A percentile compares a stretch with the other conserved stretches of the same genome.
These are phyloP conservation scores for Marchantia polymorpha DNA, from an alignment of 225 moss, liverwort and hornwort species.

Conservation along the genomic window DNA sequence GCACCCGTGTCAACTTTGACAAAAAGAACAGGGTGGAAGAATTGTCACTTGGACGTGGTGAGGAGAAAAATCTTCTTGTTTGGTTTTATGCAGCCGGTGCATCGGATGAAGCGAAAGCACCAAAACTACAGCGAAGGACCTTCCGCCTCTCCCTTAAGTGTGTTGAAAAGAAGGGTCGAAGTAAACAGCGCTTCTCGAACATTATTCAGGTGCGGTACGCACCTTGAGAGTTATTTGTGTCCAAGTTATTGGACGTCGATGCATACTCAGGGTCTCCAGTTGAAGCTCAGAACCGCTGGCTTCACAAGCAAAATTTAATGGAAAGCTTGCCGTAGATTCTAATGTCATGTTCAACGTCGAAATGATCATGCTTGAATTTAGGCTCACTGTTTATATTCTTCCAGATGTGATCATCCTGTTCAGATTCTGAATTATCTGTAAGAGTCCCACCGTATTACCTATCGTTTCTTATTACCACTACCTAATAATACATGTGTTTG, in stretches of 20 bases:
- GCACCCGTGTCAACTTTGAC: slow-evolving; percentile 67
- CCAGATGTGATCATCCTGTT: too few species aligned
- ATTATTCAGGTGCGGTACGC: slow-evolving; percentile 68
- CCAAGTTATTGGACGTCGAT: neutral
- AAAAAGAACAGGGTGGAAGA: slow-evolving; percentile 77
- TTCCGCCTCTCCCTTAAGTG: slow-evolving; percentile 84
- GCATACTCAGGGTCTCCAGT: neutral
- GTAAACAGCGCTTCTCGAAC: slow-evolving; percentile 86
- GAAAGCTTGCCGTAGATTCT: too few species aligned
- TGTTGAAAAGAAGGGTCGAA: slow-evolving; percentile 80
- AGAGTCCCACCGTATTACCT: too few species aligned
- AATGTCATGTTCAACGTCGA: too few species aligned
- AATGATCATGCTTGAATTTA: too few species aligned
- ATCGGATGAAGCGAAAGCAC: slow-evolving; percentile 68
- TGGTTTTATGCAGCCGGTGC: slow-evolving; percentile 73
- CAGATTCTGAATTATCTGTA: too few species aligned
- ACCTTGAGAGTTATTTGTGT: neutral
- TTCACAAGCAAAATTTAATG: neutral
- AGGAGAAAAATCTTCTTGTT: slow-evolving; percentile 87
- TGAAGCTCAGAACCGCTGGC: neutral
- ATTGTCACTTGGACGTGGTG: slow-evolving; percentile 73
- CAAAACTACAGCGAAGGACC: slow-evolving; percentile 67
- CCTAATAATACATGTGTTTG: too few species aligned
- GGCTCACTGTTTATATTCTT: too few species aligned
- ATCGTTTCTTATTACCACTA: too few species aligned